Base-by-base conservation (phyloP, 2,329 filamentous ascomycete genomes). In the Fusarium sp. region DNA sequence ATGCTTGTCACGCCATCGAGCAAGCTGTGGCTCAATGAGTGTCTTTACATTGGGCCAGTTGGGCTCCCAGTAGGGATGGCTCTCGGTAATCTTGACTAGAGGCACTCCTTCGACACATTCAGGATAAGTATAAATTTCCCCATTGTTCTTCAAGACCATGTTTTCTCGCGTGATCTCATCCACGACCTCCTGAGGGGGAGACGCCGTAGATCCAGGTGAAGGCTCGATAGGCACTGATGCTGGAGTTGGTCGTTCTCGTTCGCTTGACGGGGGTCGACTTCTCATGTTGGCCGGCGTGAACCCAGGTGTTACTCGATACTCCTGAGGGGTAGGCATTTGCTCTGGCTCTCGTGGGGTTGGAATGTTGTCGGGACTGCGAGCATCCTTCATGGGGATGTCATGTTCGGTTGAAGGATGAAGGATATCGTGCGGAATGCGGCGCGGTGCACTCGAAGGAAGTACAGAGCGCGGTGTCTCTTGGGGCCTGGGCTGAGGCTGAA, bases 1-100 rank as follows among this genome's bases (percentile, higher is more conserved):
- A 22, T 83, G 80, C 75, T 85, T 88, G 34, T 81, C 79, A 21
- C 79, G 79, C 84, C 85, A 88, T 39, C 80, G 80, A 8, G 82
- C 77, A 9, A 87, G 76, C 36, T 82, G 79, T 1, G 80, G 79
- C 43, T 81, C 76, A 9, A 87, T 82, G 8, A 81, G 66, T 2
- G 75, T 73, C 56, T 81, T 81, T 6, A 87, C 76, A 5, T 82
- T 76, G 13, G 81, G 80, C 87, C 87, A 89, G 6, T 81, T 80
- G 0, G 80, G 74, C 15, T 88, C 85, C 87, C 87, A 89, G 73
- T 88, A 88, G 0, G 84, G 83, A 40, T 89, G 83, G 9, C 71
- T 75, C 17, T 81, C 77, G 40, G 81, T 76, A 49, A 89, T 87
- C 72, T 85, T 86, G 38, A 78, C 81, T 4, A 88, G 67, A 1